These are phyloP conservation scores for Pseudozyma sp. DNA, from an alignment of 1,284 basidiomycete genomes.

Conservation along the genomic window DNA sequence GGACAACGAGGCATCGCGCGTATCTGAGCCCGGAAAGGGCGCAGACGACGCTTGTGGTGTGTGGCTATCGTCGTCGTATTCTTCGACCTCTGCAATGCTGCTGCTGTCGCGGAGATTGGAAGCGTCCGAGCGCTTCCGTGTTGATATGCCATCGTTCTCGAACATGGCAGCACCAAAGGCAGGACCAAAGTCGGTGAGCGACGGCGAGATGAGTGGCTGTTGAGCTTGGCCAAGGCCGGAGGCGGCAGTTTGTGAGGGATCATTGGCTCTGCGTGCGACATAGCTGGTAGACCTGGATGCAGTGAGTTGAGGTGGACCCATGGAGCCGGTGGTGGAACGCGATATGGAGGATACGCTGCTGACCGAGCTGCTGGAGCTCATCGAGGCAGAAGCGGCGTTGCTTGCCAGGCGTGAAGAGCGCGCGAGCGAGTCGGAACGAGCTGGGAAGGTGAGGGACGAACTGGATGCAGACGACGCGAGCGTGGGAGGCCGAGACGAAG, in stretches of 20 bases:
- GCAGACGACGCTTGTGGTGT: constrained; percentile 32
- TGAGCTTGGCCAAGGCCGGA: neutral
- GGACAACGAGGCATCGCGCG: neutral
- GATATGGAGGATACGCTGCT: constrained; percentile 29
- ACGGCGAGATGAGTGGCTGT: constrained; percentile 35
- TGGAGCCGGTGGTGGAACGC: constrained; percentile 34
- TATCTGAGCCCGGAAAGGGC: constrained; percentile 22
- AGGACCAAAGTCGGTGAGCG: constrained; percentile 42
- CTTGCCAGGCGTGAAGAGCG: constrained; percentile 20
- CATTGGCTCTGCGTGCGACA: constrained; percentile 8
- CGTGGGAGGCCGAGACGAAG: constrained; percentile 16
- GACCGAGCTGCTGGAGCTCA: constrained; percentile 31
- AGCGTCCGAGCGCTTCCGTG: constrained; percentile 6
- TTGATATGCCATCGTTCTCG: constrained; percentile 13
- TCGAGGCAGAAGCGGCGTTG: constrained; percentile 8
- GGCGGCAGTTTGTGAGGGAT: constrained; percentile 1
- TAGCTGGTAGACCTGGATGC: constrained; percentile 28
- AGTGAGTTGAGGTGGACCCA: constrained; percentile 38
- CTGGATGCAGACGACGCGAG: constrained; percentile 37
- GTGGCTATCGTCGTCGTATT: constrained; percentile 17
- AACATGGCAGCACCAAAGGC: constrained; percentile 41
- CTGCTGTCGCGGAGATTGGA: constrained; percentile 14
- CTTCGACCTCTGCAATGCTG: constrained; percentile 38
- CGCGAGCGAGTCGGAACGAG: constrained; percentile 35
- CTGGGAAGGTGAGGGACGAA: constrained; percentile 41